Base-by-base conservation (phyloP, 371 early-diverging fungal species). In the Nematocida displodere region DNA sequence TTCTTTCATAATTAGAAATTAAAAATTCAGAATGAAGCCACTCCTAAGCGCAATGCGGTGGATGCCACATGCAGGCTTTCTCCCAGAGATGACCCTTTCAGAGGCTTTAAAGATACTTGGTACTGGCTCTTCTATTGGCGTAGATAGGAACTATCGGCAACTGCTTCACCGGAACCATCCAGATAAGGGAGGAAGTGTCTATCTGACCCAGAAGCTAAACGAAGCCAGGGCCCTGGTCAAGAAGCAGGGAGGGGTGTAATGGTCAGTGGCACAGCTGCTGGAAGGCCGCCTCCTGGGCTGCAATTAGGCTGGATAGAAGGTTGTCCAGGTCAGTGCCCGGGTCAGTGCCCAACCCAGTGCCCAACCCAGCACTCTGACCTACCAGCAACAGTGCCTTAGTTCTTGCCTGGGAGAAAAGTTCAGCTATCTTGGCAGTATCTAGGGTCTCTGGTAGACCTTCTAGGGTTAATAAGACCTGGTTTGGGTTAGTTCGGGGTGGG, bases 181-280 rank as follows among this genome's bases (percentile, higher is more conserved):
- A 62, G 75, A 71, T 39, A 29, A 20, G 17, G 62, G 62, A 0
- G 75, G 75, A 31, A 71, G 75, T 26, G 62, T 53, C 5, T 59
- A 71, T 26, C 22, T 71, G 20, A 13, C 75, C 4, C 75, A 71
- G 48, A 71, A 71, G 31, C 29, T 71, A 26, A 71, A 71, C 52
- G 75, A 71, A 54, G 75, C 75, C 11, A 28, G 59, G 26, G 75
- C 58, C 5, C 39, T 71, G 15, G n/a, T 71, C 11, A 55, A 44
- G 15, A 40, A 49, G 17, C 17, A 7, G 46, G 28, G 58, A 28
- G 52, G 49, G 17, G 37, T 20, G 29, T 33, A 24, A 48, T 17
- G 11, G 44, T n/a, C 11, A n/a, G 15, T 50, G 52, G 28, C 28
- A 24, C n/a, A n/a, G n/a, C n/a, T n/a, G n/a, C n/a, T n/a, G n/a